Base-by-base conservation (phyloP, 2,329 filamentous ascomycete genomes). In the Diaporthe sp. region DNA sequence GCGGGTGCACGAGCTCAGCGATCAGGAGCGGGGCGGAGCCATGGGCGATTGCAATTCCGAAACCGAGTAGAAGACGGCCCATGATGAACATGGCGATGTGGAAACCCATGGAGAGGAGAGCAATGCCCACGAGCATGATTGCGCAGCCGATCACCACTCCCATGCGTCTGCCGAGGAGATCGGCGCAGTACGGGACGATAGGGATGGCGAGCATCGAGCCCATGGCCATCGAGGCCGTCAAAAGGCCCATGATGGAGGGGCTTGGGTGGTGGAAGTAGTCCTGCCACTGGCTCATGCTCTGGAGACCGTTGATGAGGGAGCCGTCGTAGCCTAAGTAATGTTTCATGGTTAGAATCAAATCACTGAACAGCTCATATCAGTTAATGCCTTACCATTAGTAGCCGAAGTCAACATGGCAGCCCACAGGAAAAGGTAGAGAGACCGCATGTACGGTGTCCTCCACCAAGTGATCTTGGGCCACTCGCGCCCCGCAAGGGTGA, bases 291-390 rank as follows among this genome's bases (percentile, higher is more conserved):
- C 78, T 73, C 73, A 89, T 83, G 6, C 86, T 83, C 77, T 87
- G 86, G 34, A 88, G 79, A 76, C 86, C 86, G 73, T 88, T 88
- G 82, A 88, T 85, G 79, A 88, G 82, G 15, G 84, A 86, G 34
- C 84, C 84, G 72, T 87, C 85, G 74, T 85, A 87, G 17, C 85
- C 85, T 76, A 28, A 1, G 10, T 28, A 7, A 34, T 1, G 12
- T 22, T 2, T 0, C 3, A 3, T 12, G 5, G 13, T 72, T 34
- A 72, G 7, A 10, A 34, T 1, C 25, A 10, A 8, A 22, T 1
- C 15, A 13, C 4, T 62, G 1, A 9, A 19, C 4, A 17, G 19
- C 17, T 4, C 5, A 2, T 2, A 15, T 13, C 19, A 10, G 10
- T 12, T 2, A 22, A 15, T 0, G 12, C 25, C 72, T 31, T 84